Conservation (phyloP, 1,139 yeast species). For the Protomyces lactucae-debilis region DNA sequence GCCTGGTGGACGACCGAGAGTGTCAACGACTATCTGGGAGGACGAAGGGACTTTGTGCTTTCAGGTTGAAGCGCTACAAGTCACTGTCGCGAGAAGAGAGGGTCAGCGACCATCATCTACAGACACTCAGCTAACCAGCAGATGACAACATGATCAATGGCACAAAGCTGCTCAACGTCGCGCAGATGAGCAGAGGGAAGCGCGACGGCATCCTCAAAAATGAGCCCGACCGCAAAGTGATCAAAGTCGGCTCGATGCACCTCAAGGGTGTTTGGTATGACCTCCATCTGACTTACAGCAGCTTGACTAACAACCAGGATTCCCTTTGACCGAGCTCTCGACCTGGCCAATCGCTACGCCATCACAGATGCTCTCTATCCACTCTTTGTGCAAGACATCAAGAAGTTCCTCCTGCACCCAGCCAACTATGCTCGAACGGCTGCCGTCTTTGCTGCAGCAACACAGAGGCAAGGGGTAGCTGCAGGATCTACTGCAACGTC, state of each 20-base stretch:
- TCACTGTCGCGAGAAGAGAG: constrained; percentile 86
- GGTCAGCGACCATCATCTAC: background rate
- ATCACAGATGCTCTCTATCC: constrained; percentile 84
- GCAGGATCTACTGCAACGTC: background rate
- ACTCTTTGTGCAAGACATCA: constrained; percentile 79
- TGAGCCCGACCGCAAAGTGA: constrained; percentile 85
- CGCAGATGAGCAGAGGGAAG: constrained; percentile 93
- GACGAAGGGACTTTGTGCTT: constrained; percentile 91
- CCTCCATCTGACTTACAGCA: too few relatives aligned
- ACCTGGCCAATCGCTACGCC: constrained; percentile 85
- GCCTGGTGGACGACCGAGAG: constrained; percentile 68
- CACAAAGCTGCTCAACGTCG: constrained; percentile 83
- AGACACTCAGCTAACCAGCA: background rate
- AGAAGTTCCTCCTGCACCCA: constrained; percentile 39
- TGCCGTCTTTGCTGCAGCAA: constrained; percentile 42
- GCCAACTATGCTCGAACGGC: constrained; percentile 40
- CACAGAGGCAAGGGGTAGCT: constrained; percentile 36
- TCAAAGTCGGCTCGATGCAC: constrained; percentile 95
- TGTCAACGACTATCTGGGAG: constrained; percentile 95
- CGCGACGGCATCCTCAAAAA: constrained; percentile 89
- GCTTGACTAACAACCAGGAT: constrained; percentile 41
- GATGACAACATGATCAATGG: constrained; percentile 93
- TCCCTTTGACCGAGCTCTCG: constrained; percentile 87
- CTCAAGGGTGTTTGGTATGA: constrained; percentile 86
- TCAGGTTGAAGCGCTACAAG: constrained; percentile 91